Evolutionary conservation across 345 rosid species (phyloP), one percentile per base, ranked within the genome.

Genomic region (Ceriops tagal): DNA sequence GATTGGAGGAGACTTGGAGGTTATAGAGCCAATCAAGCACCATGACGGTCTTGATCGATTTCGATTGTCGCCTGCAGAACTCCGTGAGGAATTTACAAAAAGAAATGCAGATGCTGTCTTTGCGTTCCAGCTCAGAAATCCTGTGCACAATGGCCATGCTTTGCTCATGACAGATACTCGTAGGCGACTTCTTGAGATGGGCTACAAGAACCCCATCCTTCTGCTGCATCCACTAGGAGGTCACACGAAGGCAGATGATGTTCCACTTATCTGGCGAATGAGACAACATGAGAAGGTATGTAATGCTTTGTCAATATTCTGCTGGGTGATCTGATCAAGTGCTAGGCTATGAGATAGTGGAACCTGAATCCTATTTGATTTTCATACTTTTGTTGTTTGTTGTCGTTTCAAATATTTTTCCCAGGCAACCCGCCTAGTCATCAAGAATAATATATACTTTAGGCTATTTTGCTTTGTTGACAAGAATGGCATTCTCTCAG

Each of bases 71-170:
- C 99, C 99, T 43, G 82, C 91, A 21, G 81, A 89, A 70, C 91
- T 95, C 53, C 89, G 96, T 4, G 72, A 85, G 64, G 96, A 95
- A 84, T 79, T 95, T n/a, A 81, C 83, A 15, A 89, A 72, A 83
- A 89, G 99, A 73, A 84, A 87, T 26, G 97, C 99, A 0, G 99
- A 95, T 82, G 99, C 99, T 31, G 96, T 95, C 19, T 95, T 95
- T 80, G 99, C 99, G 68, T 95, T 95, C 82, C 99, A 95, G 89
- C 89, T 95, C 21, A 88, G 99, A 77, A 95, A 95, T 75, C 99
- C 99, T n/a, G 99, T 95, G 22, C 99, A 95, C 69, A 95, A 95
- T 72, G 99, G 99, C 52, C 99, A 95, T 68, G 97, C 99, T 56
- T 79, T 95, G 35, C 82, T 95, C 67, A 95, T 95, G 99, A 92